Evolutionary conservation across 139 green algal genomes (phyloP), one percentile per base, ranked within the genome.

Genomic region (Chlorella sorokiniana): DNA sequence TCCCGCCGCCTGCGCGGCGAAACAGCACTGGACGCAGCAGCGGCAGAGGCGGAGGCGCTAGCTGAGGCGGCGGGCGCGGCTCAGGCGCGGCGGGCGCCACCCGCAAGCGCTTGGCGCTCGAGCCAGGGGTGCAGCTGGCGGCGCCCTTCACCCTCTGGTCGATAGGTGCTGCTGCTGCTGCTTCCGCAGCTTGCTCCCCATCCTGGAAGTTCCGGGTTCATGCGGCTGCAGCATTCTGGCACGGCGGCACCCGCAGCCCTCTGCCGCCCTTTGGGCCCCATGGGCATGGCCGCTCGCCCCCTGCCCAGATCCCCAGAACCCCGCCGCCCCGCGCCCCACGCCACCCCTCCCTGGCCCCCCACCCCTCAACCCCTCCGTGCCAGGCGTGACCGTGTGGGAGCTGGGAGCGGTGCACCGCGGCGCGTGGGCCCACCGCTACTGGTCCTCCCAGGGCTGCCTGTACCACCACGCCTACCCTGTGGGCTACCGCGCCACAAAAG

Each of bases 401-500:
- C 78, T 90, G 14, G 88, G 87, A 9, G 10, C 33, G 6, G 67
- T 90, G 45, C 62, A 89, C n/a, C 84, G 88, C 1, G 85, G 82
- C 9, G 33, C 68, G 22, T 92, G 84, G 71, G 76, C 78, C 29
- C 75, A 86, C 45, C 44, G 63, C n/a, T 91, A 89, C 75, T 92
- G 89, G 89, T 89, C 81, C 25, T 85, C 71, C 1, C 52, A 44
- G 11, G 85, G 89, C 56, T 91, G 87, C 81, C 68, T 88, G 18
- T 90, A 83, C 69, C 89, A 91, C 61, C 89, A 92, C 42, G 79
- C 89, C 23, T 92, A 91, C 65, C 85, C 88, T 3, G 79, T 89
- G 35, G 89, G 89, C 0, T 92, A 91, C 79, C 41, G 70, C 3
- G 89, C 89, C 44, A 83, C 63, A 41, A 91, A 91, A 76, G 52